phyloP scores from a whole-genome alignment of 2,329 filamentous ascomycete genomes.

The Aspergillus udagawae region DNA sequence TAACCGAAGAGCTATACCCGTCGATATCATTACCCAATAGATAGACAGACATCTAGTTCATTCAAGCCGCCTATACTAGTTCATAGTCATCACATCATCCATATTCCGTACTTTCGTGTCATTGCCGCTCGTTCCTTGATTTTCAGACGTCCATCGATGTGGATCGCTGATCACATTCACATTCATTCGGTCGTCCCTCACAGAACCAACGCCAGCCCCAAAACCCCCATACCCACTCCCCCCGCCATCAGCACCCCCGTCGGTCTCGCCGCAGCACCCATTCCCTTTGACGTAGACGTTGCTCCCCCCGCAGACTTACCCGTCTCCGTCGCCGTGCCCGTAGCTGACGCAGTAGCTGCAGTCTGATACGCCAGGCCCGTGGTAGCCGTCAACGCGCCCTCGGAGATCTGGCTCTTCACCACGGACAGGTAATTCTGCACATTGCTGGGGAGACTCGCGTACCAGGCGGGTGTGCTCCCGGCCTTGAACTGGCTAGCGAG shows the following conservation, averaged over 20 bases:
- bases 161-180: neutral
- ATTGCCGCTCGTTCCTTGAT: neutral
- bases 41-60: neutral
- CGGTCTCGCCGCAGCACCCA: conserved; percentile 11
- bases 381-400: conserved; percentile 25
- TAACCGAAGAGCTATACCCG: neutral
- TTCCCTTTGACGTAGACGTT: conserved; percentile 15
- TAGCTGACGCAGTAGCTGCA: conserved; percentile 3
- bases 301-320: conserved; percentile 3
- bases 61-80: neutral
- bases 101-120: neutral
- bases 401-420: conserved; percentile 26
- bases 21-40: neutral
- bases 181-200: conserved; percentile 2
- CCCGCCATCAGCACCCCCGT: conserved; percentile 17
- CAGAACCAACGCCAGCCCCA: conserved; percentile 21
- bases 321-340: conserved; percentile 8
- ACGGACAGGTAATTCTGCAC: conserved; percentile 31
- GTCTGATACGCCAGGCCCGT: conserved; percentile 15
- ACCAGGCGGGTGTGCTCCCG: conserved; percentile 32
- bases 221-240: conserved; percentile 19
- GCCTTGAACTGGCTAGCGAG: conserved; percentile 29
- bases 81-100: neutral
- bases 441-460: conserved; percentile 24
- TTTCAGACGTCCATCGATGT: neutral